phyloP scores from a whole-genome alignment of 257 asterid species.

The Echium plantagineum region DNA sequence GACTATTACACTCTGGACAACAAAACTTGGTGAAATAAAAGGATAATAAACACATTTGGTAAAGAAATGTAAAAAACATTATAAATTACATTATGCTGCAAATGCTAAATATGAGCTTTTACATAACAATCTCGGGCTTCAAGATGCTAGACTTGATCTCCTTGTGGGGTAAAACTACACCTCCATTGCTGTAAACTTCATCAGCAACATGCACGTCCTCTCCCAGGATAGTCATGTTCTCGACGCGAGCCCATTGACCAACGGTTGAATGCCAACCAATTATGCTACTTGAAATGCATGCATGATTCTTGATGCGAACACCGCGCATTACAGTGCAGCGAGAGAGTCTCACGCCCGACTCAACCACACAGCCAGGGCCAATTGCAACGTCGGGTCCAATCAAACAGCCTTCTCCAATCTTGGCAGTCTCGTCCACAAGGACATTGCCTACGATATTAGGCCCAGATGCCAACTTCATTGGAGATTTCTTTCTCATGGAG shows the following conservation, averaged over 20 bases:
- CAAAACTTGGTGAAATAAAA: neutral
- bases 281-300: conserved; percentile 67
- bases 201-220: conserved; percentile 87
- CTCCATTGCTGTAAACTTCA: conserved; percentile 77
- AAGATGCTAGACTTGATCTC: conserved; percentile 78
- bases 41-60: conserved; percentile 1
- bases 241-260: conserved; percentile 90
- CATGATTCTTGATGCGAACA: conserved; percentile 67
- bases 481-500: conserved; percentile 51
- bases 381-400: conserved; percentile 90
- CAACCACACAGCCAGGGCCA: conserved; percentile 70
- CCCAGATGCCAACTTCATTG: conserved; percentile 54
- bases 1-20: neutral
- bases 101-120: conserved; percentile 17
- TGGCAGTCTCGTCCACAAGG: conserved; percentile 61
- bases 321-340: conserved; percentile 88
- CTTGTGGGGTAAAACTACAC: conserved; percentile 80
- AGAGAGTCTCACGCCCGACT: conserved; percentile 83
- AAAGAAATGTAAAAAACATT: conserved; percentile 7
- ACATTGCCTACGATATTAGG: conserved; percentile 60
- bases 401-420: conserved; percentile 75
- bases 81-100: conserved; percentile 7
- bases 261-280: conserved; percentile 94
- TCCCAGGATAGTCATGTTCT: conserved; percentile 86
- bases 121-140: conserved; percentile 86